Evolutionary conservation across 2,329 filamentous ascomycete genomes (phyloP).

Genomic region (Aspergillus costaricaensis): DNA sequence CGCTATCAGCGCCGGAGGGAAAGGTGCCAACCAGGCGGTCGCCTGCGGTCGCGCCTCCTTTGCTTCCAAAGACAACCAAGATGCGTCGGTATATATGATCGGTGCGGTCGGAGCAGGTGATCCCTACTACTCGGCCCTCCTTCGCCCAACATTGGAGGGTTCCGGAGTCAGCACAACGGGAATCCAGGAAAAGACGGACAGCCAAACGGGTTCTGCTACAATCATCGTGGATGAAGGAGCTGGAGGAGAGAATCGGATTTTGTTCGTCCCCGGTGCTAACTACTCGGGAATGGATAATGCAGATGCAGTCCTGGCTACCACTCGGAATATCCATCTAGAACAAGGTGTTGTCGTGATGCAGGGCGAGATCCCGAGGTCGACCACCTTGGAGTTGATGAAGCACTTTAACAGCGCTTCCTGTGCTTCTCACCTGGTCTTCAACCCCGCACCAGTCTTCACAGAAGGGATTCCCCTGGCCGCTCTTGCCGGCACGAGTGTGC

Average conservation of each 20-base stretch:
- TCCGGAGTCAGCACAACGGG: slow-evolving; percentile 64
- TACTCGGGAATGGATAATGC: slow-evolving; percentile 46
- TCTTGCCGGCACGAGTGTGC: slow-evolving; percentile 69
- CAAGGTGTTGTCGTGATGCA: slow-evolving; percentile 66
- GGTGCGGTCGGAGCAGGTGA: slow-evolving; percentile 65
- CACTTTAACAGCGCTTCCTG: slow-evolving; percentile 13
- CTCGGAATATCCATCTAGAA: slow-evolving; percentile 15
- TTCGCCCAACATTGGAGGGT: slow-evolving; percentile 59
- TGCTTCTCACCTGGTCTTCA: slow-evolving; percentile 68
- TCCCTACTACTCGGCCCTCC: slow-evolving; percentile 64
- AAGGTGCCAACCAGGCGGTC: slow-evolving; percentile 94
- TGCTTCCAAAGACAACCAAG: slow-evolving; percentile 17
- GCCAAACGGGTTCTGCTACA: slow-evolving; percentile 69
- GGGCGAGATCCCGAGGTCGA: slow-evolving; percentile 71
- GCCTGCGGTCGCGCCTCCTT: slow-evolving; percentile 67
- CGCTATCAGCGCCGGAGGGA: slow-evolving; percentile 80
- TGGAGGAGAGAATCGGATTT: slow-evolving; percentile 72
- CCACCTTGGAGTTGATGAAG: slow-evolving; percentile 63
- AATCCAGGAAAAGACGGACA: slow-evolving; percentile 50
- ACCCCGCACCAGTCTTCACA: slow-evolving; percentile 84
- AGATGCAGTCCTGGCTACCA: slow-evolving; percentile 40
- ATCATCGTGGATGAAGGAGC: slow-evolving; percentile 73
- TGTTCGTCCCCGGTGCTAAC: slow-evolving; percentile 73
- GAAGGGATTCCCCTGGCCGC: slow-evolving; percentile 65
- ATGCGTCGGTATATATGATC: slow-evolving; percentile 65